Evolutionary conservation across 1,284 basidiomycete genomes (phyloP).

Genomic region (Pholiota adiposa): DNA sequence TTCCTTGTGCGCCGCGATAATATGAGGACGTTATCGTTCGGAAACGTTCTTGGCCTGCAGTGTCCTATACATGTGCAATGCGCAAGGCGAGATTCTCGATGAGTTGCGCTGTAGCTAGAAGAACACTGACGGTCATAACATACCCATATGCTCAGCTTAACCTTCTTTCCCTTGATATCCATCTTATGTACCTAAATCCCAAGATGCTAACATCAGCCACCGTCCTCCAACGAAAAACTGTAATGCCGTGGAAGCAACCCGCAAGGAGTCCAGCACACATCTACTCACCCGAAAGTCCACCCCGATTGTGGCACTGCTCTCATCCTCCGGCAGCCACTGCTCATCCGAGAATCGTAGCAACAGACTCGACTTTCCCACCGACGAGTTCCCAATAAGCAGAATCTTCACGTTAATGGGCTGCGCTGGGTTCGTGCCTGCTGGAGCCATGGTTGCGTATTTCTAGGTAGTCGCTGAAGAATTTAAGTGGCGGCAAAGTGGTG

Average conservation of each 20-base stretch:
- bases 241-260: not conserved
- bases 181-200: slow-evolving; percentile 74
- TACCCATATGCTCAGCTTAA: slow-evolving; percentile 86
- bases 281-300: slow-evolving; percentile 77
- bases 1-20: slow-evolving; percentile 92
- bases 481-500: not conserved
- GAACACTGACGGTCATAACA: slow-evolving; percentile 16
- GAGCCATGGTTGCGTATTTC: slow-evolving; percentile 25
- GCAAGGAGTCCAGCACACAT: not conserved
- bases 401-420: slow-evolving; percentile 69
- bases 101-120: not conserved
- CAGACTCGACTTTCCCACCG: slow-evolving; percentile 91
- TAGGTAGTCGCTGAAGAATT: not conserved
- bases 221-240: not conserved
- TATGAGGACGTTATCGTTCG: slow-evolving; percentile 91
- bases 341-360: slow-evolving; percentile 95
- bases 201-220: not conserved
- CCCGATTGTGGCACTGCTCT: slow-evolving; percentile 93
- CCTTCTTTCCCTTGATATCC: slow-evolving; percentile 78
- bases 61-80: slow-evolving; percentile 62
- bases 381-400: slow-evolving; percentile 85
- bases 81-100: not conserved
- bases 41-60: slow-evolving; percentile 90
- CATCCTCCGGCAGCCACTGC: slow-evolving; percentile 94
- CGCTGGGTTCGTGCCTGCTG: slow-evolving; percentile 29